These are phyloP conservation scores for Lactarius sp. DNA, from an alignment of 768 basidiomycete species.

Conservation along the genomic window DNA sequence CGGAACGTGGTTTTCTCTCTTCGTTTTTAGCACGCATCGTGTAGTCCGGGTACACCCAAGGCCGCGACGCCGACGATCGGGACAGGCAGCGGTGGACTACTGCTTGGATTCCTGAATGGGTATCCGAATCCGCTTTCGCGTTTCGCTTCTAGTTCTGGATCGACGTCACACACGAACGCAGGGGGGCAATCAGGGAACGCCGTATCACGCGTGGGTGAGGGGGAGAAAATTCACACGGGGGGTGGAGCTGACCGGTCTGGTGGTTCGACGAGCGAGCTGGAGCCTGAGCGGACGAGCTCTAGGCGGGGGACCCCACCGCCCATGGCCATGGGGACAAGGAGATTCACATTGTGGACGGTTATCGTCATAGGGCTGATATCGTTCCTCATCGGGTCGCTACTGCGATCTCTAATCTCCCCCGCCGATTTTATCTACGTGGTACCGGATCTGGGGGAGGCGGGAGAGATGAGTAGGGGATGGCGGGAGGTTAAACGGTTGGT, in stretches of 20 bases:
- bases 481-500: slow-evolving; percentile 78
- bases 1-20: neutral
- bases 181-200: slow-evolving; percentile 18
- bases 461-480: slow-evolving; percentile 59
- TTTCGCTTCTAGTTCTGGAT: slow-evolving; percentile 36
- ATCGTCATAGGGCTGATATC: slow-evolving; percentile 79
- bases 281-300: neutral
- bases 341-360: slow-evolving; percentile 50
- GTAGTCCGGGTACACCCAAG: slow-evolving; percentile 27
- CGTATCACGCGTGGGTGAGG: slow-evolving; percentile 14
- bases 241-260: neutral
- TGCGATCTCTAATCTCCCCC: slow-evolving; percentile 83
- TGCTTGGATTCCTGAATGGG: slow-evolving; percentile 56
- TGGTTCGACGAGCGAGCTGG: slow-evolving; percentile 1
- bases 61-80: slow-evolving; percentile 28
- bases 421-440: slow-evolving; percentile 87
- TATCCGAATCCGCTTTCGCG: slow-evolving; percentile 56
- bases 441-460: slow-evolving; percentile 49
- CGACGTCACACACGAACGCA: slow-evolving; percentile 15
- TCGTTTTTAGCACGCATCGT: slow-evolving; percentile 19
- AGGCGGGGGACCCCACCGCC: slow-evolving; percentile 5
- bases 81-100: slow-evolving; percentile 32
- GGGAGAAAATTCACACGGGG: slow-evolving; percentile 2
- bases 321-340: slow-evolving; percentile 21
- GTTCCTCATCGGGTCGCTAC: slow-evolving; percentile 85